Evolutionary conservation across 2,329 filamentous ascomycete genomes (phyloP).

Genomic region (Colletotrichum tofieldiae): DNA sequence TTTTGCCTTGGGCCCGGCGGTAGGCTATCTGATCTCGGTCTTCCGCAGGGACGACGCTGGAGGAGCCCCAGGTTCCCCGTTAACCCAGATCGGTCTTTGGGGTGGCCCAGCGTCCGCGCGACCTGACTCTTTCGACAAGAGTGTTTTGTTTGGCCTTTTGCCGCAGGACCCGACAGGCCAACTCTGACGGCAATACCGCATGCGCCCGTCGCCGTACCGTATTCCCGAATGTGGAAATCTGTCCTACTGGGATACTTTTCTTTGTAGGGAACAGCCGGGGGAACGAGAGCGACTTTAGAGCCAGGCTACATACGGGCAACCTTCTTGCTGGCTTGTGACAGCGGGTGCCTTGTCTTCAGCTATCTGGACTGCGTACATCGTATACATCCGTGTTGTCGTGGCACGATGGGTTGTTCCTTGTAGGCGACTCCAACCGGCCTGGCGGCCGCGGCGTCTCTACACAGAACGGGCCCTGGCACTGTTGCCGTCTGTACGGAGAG

Average conservation of each 20-base stretch:
- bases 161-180: constrained; percentile 12
- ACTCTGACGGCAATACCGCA: constrained; percentile 5
- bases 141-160: neutral
- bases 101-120: neutral
- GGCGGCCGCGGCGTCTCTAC: neutral
- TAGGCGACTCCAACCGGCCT: neutral
- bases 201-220: neutral
- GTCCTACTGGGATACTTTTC: neutral
- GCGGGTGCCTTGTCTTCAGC: neutral
- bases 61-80: constrained; percentile 11
- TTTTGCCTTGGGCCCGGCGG: constrained; percentile 27
- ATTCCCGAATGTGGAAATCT: neutral
- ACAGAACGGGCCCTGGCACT: constrained; percentile 1
- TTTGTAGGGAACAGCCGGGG: neutral
- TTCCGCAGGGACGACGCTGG: constrained; percentile 14
- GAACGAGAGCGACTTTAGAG: neutral
- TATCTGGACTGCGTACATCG: neutral
- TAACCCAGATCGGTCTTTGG: neutral
- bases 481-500: neutral
- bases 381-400: neutral
- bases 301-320: neutral
- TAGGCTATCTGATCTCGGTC: constrained; percentile 26
- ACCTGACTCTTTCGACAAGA: neutral
- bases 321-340: constrained; percentile 6
- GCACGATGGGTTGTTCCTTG: neutral